Percentiles rank a stretch among this genome's conserved stretches.
Evolutionary conservation across 1,139 yeast genomes (phyloP).

Genomic region (Kazachstania sp.): DNA sequence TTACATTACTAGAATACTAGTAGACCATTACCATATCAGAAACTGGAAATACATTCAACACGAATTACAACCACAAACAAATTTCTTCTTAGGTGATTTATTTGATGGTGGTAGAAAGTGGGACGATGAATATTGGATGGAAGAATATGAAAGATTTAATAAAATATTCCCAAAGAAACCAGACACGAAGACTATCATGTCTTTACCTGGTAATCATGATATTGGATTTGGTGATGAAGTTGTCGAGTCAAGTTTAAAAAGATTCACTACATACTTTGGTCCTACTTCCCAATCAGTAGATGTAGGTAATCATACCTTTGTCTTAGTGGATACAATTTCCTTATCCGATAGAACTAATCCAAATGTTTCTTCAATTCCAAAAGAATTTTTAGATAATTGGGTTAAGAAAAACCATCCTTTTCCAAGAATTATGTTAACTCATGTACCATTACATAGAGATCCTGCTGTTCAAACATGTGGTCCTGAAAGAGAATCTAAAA

Average conservation of each 20-base stretch:
- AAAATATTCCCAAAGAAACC: conserved; percentile 47
- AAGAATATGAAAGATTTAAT: conserved; percentile 64
- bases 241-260: conserved; percentile 42
- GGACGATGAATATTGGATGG: conserved; percentile 59
- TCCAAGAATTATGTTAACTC: conserved; percentile 68
- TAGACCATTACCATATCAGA: conserved; percentile 70
- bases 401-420: conserved; percentile 27
- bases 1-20: conserved; percentile 37
- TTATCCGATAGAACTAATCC: conserved; percentile 45
- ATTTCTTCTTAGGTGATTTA: conserved; percentile 77
- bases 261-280: conserved; percentile 73
- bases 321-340: conserved; percentile 74
- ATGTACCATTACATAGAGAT: conserved; percentile 67
- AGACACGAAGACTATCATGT: conserved; percentile 42
- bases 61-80: conserved; percentile 62
- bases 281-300: conserved; percentile 47
- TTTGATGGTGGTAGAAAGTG: conserved; percentile 95
- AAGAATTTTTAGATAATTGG: conserved; percentile 26
- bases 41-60: conserved; percentile 60
- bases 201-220: conserved; percentile 91
- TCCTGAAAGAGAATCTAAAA: conserved; percentile 52
- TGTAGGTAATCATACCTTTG: conserved; percentile 69
- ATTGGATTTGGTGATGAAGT: conserved; percentile 79
- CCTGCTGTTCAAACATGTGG: conserved; percentile 54
- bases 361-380: conserved; percentile 38